A percentile compares a stretch with the other conserved stretches of the same genome.
Evolutionary conservation across 2,329 filamentous ascomycete species (phyloP).

Genomic region (Exophiala sp.): DNA sequence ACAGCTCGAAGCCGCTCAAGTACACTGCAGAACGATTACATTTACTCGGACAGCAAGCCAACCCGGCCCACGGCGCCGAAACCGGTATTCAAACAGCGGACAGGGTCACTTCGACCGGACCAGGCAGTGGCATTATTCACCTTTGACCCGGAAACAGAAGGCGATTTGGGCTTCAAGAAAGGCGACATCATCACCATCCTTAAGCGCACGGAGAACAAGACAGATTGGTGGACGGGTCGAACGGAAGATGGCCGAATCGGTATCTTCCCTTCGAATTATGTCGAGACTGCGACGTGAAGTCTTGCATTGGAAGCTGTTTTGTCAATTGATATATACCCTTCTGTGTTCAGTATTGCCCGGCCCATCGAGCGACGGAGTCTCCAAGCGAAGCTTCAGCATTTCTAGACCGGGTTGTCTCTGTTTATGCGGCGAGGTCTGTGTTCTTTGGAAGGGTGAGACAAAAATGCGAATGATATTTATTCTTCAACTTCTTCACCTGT

Average conservation of each 20-base stretch:
- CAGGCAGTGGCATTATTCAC: slow-evolving; percentile 88
- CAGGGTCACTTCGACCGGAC: slow-evolving; percentile 51
- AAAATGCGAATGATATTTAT: neutral
- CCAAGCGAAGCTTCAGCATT: slow-evolving; percentile 13
- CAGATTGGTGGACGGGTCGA: slow-evolving; percentile 96
- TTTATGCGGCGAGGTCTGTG: neutral
- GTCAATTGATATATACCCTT: slow-evolving; percentile 12
- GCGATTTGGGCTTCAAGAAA: slow-evolving; percentile 93
- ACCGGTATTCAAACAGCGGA: slow-evolving; percentile 62
- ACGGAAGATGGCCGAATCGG: slow-evolving; percentile 71
- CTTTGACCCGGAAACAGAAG: slow-evolving; percentile 88
- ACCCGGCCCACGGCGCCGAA: slow-evolving; percentile 81
- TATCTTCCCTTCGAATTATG: slow-evolving; percentile 64
- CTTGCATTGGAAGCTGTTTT: neutral
- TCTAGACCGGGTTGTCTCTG: slow-evolving; percentile 1
- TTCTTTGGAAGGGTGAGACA: neutral
- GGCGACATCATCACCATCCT: slow-evolving; percentile 91
- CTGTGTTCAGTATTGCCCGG: slow-evolving; percentile 7
- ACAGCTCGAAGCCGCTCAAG: slow-evolving; percentile 36
- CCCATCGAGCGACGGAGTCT: slow-evolving; percentile 21
- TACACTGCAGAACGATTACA: slow-evolving; percentile 44
- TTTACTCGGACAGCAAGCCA: slow-evolving; percentile 59
- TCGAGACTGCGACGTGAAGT: slow-evolving; percentile 25
- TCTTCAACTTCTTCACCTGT: neutral
- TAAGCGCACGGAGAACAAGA: slow-evolving; percentile 88